Percentiles rank a stretch among this genome's conserved stretches.
Evolutionary conservation across 768 basidiomycete species (phyloP).

Genomic region (Suillus ampliporus): DNA sequence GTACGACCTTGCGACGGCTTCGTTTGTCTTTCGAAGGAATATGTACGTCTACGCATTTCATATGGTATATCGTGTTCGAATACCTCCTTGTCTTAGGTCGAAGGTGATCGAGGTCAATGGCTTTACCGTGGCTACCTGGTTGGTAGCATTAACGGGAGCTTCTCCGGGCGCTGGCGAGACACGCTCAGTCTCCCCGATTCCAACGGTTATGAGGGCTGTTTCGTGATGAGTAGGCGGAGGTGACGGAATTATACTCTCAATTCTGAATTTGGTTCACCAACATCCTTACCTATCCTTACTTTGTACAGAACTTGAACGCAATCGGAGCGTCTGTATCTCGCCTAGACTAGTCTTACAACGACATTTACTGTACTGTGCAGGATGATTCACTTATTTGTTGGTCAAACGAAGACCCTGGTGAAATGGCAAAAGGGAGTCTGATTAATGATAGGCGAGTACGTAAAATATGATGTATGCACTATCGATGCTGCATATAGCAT

Average conservation of each 20-base stretch:
- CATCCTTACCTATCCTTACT: neutral
- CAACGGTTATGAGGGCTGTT: constrained; percentile 87
- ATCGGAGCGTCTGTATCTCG: neutral
- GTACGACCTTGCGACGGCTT: constrained; percentile 84
- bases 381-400: neutral
- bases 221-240: constrained; percentile 71
- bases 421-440: neutral
- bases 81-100: constrained; percentile 48
- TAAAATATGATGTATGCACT: neutral
- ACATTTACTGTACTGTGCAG: neutral
- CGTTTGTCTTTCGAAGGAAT: constrained; percentile 83
- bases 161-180: constrained; percentile 89
- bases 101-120: constrained; percentile 81
- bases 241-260: constrained; percentile 29
- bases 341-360: neutral
- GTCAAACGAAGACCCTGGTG: neutral
- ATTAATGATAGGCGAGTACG: neutral
- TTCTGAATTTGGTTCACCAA: neutral
- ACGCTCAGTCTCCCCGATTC: constrained; percentile 66
- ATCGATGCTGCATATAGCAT: neutral
- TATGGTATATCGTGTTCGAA: constrained; percentile 5
- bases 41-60: constrained; percentile 51
- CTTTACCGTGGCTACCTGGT: constrained; percentile 85
- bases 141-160: constrained; percentile 67
- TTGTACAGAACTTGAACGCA: neutral